These are phyloP conservation scores for Nemania sp. DNA, from an alignment of 2,329 filamentous ascomycete species.

Conservation along the genomic window DNA sequence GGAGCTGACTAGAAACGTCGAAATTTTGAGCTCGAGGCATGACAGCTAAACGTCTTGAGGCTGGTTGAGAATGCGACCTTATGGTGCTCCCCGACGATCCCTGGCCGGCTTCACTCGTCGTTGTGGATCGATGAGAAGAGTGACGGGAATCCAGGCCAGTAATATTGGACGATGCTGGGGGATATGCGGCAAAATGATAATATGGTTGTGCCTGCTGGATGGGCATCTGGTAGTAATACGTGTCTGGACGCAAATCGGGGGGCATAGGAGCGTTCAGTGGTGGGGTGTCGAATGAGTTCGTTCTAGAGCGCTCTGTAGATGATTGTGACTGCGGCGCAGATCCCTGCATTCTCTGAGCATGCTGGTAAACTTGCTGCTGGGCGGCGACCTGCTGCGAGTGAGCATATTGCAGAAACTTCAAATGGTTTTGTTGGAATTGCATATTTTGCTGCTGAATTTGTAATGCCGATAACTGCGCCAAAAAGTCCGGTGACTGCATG, in stretches of 20 bases:
- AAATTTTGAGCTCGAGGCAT: slow-evolving; percentile 39
- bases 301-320: slow-evolving; percentile 57
- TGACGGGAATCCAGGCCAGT: slow-evolving; percentile 58
- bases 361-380: slow-evolving; percentile 49
- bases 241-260: slow-evolving; percentile 58
- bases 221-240: slow-evolving; percentile 55
- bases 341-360: slow-evolving; percentile 48
- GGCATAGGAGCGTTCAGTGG: slow-evolving; percentile 62
- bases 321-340: slow-evolving; percentile 41
- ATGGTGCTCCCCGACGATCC: slow-evolving; percentile 57
- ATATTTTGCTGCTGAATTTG: slow-evolving; percentile 51
- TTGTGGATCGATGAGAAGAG: slow-evolving; percentile 57
- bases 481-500: slow-evolving; percentile 45
- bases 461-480: slow-evolving; percentile 50
- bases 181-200: slow-evolving; percentile 58
- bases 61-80: slow-evolving; percentile 69
- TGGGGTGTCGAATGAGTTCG: slow-evolving; percentile 65
- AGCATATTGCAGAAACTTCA: slow-evolving; percentile 52
- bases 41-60: slow-evolving; percentile 49
- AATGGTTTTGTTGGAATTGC: slow-evolving; percentile 49
- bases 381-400: slow-evolving; percentile 50
- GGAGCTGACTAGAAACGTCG: slow-evolving; percentile 39
- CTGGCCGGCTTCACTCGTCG: slow-evolving; percentile 52
- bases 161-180: slow-evolving; percentile 56
- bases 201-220: slow-evolving; percentile 46